phyloP scores from a whole-genome alignment of 192 early-diverging fungal species.

The Diversispora eburnea region DNA sequence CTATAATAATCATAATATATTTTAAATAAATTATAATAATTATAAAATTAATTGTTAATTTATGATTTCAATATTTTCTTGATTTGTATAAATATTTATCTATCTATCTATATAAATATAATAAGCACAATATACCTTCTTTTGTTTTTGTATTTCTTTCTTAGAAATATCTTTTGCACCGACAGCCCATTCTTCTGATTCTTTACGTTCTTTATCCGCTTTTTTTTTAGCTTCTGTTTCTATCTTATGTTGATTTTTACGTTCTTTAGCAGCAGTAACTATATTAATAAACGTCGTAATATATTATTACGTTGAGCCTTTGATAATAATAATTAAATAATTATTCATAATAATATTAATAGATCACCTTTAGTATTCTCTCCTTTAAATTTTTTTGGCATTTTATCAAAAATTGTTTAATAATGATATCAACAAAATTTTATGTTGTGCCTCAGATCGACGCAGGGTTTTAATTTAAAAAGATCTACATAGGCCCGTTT shows the following conservation, averaged over 20 bases:
- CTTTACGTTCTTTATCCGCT: constrained; percentile 53
- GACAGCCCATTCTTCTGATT: constrained; percentile 58
- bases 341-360: background rate
- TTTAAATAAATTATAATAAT: too few species aligned
- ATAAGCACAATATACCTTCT: constrained; percentile 38
- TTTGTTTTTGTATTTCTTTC: constrained; percentile 57
- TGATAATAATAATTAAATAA: background rate
- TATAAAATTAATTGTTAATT: background rate
- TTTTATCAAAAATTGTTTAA: constrained; percentile 19
- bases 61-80: background rate
- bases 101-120: background rate
- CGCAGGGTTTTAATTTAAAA: too few species aligned
- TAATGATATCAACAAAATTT: too few species aligned
- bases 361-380: constrained; percentile 50
- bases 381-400: constrained; percentile 56
- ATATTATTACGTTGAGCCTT: background rate
- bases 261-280: constrained; percentile 70
- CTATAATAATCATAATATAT: constrained; percentile 30
- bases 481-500: too few species aligned
- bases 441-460: too few species aligned
- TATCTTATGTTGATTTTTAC: constrained; percentile 64
- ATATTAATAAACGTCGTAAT: background rate
- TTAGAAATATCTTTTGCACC: constrained; percentile 66
- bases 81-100: constrained; percentile 1
- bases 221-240: constrained; percentile 55